Percentiles rank a stretch among this genome's conserved stretches.
phyloP scores from a whole-genome alignment of 768 basidiomycete genomes.

The Mycena polygramma region DNA sequence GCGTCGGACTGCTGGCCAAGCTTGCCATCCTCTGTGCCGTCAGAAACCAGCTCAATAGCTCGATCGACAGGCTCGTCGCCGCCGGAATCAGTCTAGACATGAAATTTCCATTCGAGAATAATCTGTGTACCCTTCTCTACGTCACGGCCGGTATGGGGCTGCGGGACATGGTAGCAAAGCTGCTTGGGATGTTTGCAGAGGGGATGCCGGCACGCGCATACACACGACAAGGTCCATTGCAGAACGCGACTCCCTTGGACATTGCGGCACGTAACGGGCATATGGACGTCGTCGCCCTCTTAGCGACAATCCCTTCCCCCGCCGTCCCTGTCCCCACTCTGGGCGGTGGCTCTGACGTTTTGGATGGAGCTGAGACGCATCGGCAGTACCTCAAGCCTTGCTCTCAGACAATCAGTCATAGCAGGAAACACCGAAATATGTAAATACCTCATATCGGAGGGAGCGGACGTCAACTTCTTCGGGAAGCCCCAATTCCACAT shows the following conservation, averaged over 20 bases:
- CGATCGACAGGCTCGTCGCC: slow-evolving; percentile 10
- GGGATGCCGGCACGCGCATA: background rate
- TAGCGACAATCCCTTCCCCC: background rate
- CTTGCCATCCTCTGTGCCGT: slow-evolving; percentile 14
- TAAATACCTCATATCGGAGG: background rate
- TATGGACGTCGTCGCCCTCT: background rate
- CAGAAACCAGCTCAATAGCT: slow-evolving; percentile 2
- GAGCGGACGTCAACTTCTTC: background rate
- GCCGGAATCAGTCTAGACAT: slow-evolving; percentile 5
- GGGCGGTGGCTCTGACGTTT: background rate
- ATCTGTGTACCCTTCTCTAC: background rate
- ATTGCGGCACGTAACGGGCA: background rate
- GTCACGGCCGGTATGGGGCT: background rate
- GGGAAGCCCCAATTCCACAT: too few relatives aligned
- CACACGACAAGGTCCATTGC: background rate
- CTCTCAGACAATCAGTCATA: background rate
- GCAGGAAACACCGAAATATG: background rate
- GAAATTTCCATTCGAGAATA: background rate
- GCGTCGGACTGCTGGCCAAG: background rate
- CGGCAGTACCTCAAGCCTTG: background rate
- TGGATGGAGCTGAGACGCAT: background rate
- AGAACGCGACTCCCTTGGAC: background rate
- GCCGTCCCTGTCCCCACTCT: too few relatives aligned
- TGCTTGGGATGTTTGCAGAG: background rate
- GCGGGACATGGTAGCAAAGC: background rate